Evolutionary conservation across 1,284 basidiomycete genomes (phyloP).

Genomic region (Microbotryomycetes sp.): DNA sequence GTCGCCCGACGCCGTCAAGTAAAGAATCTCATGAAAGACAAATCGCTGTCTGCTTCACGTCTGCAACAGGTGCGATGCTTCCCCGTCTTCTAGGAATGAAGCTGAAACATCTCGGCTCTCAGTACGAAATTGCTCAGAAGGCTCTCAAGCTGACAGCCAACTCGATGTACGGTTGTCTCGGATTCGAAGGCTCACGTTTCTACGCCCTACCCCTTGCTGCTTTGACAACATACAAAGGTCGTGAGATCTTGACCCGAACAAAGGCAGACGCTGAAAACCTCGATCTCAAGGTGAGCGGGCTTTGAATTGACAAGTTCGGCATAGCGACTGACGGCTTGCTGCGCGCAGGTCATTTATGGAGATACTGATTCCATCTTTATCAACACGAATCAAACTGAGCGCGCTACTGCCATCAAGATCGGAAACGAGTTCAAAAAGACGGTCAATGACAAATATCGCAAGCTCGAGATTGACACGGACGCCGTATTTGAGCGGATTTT

Average conservation of each 20-base stretch:
- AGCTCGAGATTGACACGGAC: constrained; percentile 96
- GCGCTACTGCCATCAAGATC: constrained; percentile 81
- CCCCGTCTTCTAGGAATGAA: neutral
- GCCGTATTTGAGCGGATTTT: constrained; percentile 88
- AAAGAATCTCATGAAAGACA: constrained; percentile 93
- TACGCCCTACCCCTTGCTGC: constrained; percentile 95
- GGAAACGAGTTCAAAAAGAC: constrained; percentile 88
- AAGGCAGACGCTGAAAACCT: constrained; percentile 85
- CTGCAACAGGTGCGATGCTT: constrained; percentile 62
- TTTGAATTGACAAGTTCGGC: neutral
- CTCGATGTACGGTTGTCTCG: constrained; percentile 99
- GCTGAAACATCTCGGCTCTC: neutral
- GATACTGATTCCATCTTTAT: constrained; percentile 99
- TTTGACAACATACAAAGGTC: constrained; percentile 94
- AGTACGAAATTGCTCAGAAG: constrained; percentile 96
- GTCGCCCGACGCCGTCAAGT: constrained; percentile 84
- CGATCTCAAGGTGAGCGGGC: constrained; percentile 65
- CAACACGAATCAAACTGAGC: constrained; percentile 86
- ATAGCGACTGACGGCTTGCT: neutral
- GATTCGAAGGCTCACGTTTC: constrained; percentile 94
- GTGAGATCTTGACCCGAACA: constrained; percentile 92
- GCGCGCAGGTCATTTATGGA: constrained; percentile 88
- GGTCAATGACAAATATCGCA: constrained; percentile 89
- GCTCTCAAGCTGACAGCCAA: constrained; percentile 98
- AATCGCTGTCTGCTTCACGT: constrained; percentile 63